These are phyloP conservation scores for Talaromyces sp. DNA, from an alignment of 2,329 filamentous ascomycete species.

Conservation along the genomic window DNA sequence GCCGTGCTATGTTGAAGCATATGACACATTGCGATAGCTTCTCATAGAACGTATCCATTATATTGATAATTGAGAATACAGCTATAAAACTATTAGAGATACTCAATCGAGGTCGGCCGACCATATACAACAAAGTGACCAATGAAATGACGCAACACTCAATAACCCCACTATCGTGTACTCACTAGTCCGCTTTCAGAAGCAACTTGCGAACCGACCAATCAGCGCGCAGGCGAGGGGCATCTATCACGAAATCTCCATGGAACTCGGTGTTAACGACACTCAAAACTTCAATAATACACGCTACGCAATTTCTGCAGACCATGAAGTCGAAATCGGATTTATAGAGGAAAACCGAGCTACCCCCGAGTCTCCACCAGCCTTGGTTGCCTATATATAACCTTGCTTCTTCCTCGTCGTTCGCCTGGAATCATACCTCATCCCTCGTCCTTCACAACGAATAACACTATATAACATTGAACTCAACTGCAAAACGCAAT, in stretches of 20 bases:
- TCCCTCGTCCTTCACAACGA: not conserved
- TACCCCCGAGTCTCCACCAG: not conserved
- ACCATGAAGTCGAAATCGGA: not conserved
- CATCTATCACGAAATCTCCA: not conserved
- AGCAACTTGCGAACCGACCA: constrained; percentile 3
- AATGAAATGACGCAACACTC: not conserved
- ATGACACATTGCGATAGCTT: constrained; percentile 7
- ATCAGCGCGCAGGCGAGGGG: not conserved
- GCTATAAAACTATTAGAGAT: no score
- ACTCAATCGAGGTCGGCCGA: no score
- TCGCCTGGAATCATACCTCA: not conserved
- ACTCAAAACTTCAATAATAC: not conserved
- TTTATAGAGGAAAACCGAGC: not conserved
- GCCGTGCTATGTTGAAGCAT: not conserved
- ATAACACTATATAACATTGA: not conserved
- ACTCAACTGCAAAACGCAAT: constrained; percentile 17
- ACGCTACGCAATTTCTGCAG: not conserved
- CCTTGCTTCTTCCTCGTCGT: not conserved
- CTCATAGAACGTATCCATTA: not conserved
- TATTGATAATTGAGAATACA: no score
- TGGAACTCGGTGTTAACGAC: not conserved
- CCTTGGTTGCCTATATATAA: not conserved
- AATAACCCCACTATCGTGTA: not conserved
- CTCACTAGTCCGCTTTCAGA: constrained; percentile 3
- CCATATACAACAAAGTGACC: not conserved